Base-by-base conservation (phyloP, 768 basidiomycete genomes). In the Cystofilobasidium capitatum region DNA sequence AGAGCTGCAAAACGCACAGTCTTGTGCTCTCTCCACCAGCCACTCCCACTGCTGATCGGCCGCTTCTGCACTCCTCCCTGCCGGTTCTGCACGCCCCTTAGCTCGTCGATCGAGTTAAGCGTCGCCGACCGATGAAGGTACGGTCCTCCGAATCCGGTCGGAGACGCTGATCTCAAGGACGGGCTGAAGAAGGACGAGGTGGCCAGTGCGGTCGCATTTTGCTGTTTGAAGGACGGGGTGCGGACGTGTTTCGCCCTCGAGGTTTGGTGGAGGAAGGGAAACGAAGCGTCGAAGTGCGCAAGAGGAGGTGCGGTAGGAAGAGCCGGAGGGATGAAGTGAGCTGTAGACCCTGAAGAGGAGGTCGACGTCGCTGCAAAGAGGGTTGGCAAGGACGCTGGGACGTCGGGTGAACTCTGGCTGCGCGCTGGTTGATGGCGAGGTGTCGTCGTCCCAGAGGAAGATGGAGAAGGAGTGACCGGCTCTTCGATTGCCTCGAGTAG, bases 1-100 rank as follows among this genome's bases (percentile, higher is more conserved):
- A 22, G 47, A n/a, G 29, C 47, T 6, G n/a, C n/a, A n/a, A n/a
- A n/a, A n/a, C n/a, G n/a, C n/a, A n/a, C n/a, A n/a, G 60, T 51
- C 55, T 68, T 68, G 42, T 68, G 60, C 51, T 68, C 66, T 31
- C 35, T 62, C 49, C 61, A 58, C 66, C 66, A 68, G 31, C 45
- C 49, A 4, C 31, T 10, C 31, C 39, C 60, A 26, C 63, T 33
- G 40, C 59, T 66, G 42, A 55, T 54, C 33, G 49, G 36, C 42
- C 42, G 61, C 31, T 16, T 36, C 55, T 57, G 59, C 47, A 6
- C 35, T n/a, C 37, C 60, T 17, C 42, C 54, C 17, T 37, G 35
- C n/a, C 33, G 37, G 37, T 36, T 42, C 40, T 68, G 60, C 1
- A 68, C 29, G 29, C 49, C 31, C 33, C 66, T 51, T 20, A 68